These are phyloP conservation scores for Iodosphaeria phyllophila DNA, from an alignment of 2,329 filamentous ascomycete genomes.

Conservation along the genomic window DNA sequence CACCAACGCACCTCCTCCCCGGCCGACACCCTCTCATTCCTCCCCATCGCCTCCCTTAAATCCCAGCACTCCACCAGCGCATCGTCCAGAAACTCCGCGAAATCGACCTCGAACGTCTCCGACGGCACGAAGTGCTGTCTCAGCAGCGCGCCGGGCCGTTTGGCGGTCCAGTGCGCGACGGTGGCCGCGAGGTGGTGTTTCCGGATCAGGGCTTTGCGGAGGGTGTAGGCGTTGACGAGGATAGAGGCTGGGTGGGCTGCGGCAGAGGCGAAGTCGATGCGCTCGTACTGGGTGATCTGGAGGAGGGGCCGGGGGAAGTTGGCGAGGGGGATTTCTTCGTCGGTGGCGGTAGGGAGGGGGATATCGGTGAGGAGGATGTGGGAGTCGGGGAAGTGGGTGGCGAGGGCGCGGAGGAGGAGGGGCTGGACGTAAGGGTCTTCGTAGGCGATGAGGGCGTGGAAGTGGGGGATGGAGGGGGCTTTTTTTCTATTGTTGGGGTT, in stretches of 20 bases:
- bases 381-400: conserved; percentile 35
- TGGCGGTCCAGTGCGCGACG: conserved; percentile 68
- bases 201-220: conserved; percentile 87
- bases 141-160: conserved; percentile 57
- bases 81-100: conserved; percentile 90
- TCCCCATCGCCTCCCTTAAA: conserved; percentile 55
- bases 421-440: conserved; percentile 81
- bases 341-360: conserved; percentile 15
- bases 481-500: too few species aligned
- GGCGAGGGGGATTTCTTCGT: conserved; percentile 32
- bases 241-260: conserved; percentile 39
- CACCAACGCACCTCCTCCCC: conserved; percentile 43
- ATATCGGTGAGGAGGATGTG: conserved; percentile 34
- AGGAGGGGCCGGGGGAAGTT: conserved; percentile 66
- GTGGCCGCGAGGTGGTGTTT: conserved; percentile 88
- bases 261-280: conserved; percentile 65
- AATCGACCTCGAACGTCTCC: conserved; percentile 87
- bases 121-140: conserved; percentile 53
- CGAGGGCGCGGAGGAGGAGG: conserved; percentile 57
- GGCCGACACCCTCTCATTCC: conserved; percentile 45
- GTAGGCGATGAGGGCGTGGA: conserved; percentile 66
- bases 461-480: too few species aligned
- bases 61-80: conserved; percentile 82
- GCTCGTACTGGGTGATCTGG: conserved; percentile 75
- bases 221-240: conserved; percentile 78